Percentiles rank a stretch among this genome's conserved stretches.
Conservation (phyloP, 495 filamentous ascomycete species). For the Aspergillus saccharolyticus region DNA sequence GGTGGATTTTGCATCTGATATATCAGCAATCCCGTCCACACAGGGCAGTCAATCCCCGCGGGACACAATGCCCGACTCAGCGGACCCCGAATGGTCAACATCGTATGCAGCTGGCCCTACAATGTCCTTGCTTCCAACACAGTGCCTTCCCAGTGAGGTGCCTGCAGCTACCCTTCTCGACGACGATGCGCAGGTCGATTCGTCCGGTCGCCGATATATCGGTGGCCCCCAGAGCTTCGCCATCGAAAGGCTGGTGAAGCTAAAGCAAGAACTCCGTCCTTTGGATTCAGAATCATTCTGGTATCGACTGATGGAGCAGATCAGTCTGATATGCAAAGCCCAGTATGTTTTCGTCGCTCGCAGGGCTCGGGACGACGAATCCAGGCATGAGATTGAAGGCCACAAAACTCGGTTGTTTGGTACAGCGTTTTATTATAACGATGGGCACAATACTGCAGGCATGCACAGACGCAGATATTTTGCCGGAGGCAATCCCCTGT, state of each 20-base stretch:
- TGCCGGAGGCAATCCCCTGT: constrained; percentile 58
- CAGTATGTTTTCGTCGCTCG: constrained; percentile 72
- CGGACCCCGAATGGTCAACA: constrained; percentile 35
- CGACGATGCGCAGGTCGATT: constrained; percentile 47
- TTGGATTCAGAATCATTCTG: constrained; percentile 61
- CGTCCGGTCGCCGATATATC: constrained; percentile 44
- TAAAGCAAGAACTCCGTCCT: constrained; percentile 55
- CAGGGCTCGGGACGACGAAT: constrained; percentile 56
- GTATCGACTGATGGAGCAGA: constrained; percentile 60
- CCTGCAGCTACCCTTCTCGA: constrained; percentile 37
- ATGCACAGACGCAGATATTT: constrained; percentile 59
- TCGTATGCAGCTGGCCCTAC: constrained; percentile 24
- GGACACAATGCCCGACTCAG: constrained; percentile 32
- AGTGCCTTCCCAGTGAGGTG: constrained; percentile 40
- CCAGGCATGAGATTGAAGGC: constrained; percentile 31
- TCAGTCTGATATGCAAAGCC: constrained; percentile 57
- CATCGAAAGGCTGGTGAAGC: constrained; percentile 54
- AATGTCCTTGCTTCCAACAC: constrained; percentile 35
- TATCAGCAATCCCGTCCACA: constrained; percentile 16
- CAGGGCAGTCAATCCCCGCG: background rate
- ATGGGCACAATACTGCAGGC: constrained; percentile 51
- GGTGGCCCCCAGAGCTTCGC: constrained; percentile 54
- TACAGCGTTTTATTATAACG: constrained; percentile 64
- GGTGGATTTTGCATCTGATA: constrained; percentile 10
- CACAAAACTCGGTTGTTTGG: constrained; percentile 59